These are phyloP conservation scores for Globisporangium nagaii DNA, from an alignment of 352 stramenopile genomes.

Conservation along the genomic window DNA sequence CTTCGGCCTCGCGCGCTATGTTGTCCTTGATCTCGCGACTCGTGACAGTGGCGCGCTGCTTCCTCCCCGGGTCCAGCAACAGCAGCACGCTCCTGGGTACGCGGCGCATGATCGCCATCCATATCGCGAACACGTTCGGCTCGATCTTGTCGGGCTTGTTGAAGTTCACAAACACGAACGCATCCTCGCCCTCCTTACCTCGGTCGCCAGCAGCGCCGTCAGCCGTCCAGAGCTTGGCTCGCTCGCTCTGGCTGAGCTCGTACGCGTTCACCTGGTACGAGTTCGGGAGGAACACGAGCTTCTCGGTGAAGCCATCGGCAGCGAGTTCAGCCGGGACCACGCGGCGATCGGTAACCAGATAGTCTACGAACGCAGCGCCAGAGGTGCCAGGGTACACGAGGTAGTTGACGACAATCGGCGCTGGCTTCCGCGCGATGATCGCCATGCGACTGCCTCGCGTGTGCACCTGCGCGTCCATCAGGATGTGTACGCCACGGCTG, in stretches of 20 bases:
- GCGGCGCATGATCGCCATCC: conserved; percentile 62
- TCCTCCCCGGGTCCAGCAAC: conserved; percentile 40
- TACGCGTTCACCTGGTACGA: conserved; percentile 86
- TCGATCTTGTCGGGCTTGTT: conserved; percentile 89
- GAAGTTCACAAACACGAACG: conserved; percentile 78
- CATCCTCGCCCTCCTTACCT: conserved; percentile 1
- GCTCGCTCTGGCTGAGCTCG: conserved; percentile 9
- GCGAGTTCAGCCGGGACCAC: conserved; percentile 38
- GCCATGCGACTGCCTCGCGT: conserved; percentile 45
- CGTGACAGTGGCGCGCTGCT: conserved; percentile 4
- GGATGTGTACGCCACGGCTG: conserved; percentile 38
- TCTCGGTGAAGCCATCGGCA: conserved; percentile 56
- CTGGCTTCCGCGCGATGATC: conserved; percentile 45
- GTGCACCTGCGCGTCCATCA: conserved; percentile 81
- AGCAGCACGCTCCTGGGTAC: conserved; percentile 50
- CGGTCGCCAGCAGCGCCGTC: not conserved
- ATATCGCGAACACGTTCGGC: conserved; percentile 51
- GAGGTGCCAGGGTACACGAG: conserved; percentile 79
- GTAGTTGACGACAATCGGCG: conserved; percentile 75
- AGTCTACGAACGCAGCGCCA: conserved; percentile 72
- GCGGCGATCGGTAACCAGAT: conserved; percentile 56
- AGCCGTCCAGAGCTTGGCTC: conserved; percentile 18
- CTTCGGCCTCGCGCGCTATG: conserved; percentile 38
- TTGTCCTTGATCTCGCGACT: conserved; percentile 38
- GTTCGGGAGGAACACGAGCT: conserved; percentile 60